Evolutionary conservation across 371 early-diverging fungal genomes (phyloP).

Genomic region (Synchytrium microbalum): DNA sequence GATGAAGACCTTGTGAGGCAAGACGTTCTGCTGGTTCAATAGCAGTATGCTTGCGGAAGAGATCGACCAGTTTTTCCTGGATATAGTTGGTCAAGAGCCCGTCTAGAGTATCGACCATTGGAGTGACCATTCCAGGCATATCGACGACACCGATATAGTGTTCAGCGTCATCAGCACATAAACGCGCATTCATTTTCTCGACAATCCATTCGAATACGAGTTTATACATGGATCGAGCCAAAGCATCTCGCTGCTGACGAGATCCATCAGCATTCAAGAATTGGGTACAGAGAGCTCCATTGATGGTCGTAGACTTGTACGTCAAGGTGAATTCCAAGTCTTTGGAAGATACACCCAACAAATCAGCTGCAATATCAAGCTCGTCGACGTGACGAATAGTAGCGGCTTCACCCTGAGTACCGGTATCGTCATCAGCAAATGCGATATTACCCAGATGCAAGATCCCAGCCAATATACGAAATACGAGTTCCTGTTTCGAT

Average conservation of each 20-base stretch:
- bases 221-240: conserved; percentile 75
- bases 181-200: conserved; percentile 74
- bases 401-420: conserved; percentile 19
- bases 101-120: conserved; percentile 46
- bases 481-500: conserved; percentile 22
- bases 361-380: conserved; percentile 48
- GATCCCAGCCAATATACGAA: conserved; percentile 25
- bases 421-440: conserved; percentile 18
- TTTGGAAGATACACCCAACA: conserved; percentile 33
- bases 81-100: conserved; percentile 79
- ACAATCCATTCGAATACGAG: conserved; percentile 70
- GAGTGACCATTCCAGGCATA: conserved; percentile 24
- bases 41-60: conserved; percentile 10
- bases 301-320: conserved; percentile 31
- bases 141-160: conserved; percentile 35
- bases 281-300: conserved; percentile 72
- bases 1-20: not conserved
- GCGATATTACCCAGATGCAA: conserved; percentile 31
- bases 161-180: conserved; percentile 47
- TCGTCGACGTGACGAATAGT: conserved; percentile 44
- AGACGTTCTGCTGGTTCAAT: not conserved
- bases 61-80: conserved; percentile 55
- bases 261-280: conserved; percentile 79
- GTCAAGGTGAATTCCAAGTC: conserved; percentile 37
- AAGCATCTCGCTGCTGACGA: conserved; percentile 64